Percentiles rank a stretch among this genome's conserved stretches.
phyloP scores from a whole-genome alignment of 108 stramenopile species.

The Cyclostephanos tholiformis region DNA sequence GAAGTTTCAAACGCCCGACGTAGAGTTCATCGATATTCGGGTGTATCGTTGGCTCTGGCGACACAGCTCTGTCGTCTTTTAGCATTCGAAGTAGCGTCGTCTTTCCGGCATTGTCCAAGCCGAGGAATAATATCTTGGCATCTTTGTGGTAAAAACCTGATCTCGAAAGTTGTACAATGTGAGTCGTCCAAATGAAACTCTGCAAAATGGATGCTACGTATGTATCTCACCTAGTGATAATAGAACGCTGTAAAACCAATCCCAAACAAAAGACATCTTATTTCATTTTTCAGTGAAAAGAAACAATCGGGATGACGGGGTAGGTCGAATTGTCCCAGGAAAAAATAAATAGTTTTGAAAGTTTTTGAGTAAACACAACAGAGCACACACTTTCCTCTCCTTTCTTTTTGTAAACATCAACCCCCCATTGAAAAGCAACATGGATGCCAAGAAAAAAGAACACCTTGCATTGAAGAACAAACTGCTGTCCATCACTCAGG shows the following conservation, averaged over 20 bases:
- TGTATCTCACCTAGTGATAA: constrained; percentile 53
- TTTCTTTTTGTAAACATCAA: not conserved
- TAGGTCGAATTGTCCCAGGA: too few relatives aligned
- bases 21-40: constrained; percentile 78
- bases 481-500: constrained; percentile 21
- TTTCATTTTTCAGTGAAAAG: not conserved
- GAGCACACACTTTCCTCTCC: too few relatives aligned
- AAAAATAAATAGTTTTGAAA: too few relatives aligned
- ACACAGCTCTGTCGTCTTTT: constrained; percentile 90
- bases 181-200: not conserved
- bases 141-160: constrained; percentile 97
- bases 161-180: not conserved
- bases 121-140: constrained; percentile 94
- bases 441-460: constrained; percentile 21
- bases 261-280: constrained; percentile 49
- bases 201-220: not conserved
- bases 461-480: constrained; percentile 17
- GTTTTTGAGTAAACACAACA: not conserved
- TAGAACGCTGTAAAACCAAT: constrained; percentile 91
- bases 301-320: not conserved
- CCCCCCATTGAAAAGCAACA: too few relatives aligned
- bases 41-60: constrained; percentile 81
- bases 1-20: constrained; percentile 75
- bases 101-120: constrained; percentile 99
- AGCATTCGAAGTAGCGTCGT: constrained; percentile 96